Base-by-base conservation (phyloP, 2,329 filamentous ascomycete genomes). In the Fusarium pininemorale region DNA sequence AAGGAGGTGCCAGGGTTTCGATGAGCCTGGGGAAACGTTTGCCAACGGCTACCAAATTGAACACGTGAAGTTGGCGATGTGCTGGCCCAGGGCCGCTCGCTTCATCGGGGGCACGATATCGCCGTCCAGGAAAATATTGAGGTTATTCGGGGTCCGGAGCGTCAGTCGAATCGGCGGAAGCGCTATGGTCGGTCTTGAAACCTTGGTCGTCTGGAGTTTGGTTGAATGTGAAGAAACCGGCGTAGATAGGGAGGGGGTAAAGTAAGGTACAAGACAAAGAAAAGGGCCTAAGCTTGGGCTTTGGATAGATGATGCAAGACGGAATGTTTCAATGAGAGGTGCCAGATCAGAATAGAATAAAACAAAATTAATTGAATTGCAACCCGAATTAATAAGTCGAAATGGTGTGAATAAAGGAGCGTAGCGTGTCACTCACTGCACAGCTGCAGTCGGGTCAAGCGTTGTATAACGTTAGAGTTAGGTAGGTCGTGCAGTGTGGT, bases 61-160 rank as follows among this genome's bases (percentile, higher is more conserved):
- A 81, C 75, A 80, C 75, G 80, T 80, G 77, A 77, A 78, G 77
- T 74, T 77, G 78, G 69, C 76, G 77, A 78, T 72, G 66, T 82
- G 80, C 76, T 80, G 79, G 81, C 81, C 78, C 78, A 77, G 78
- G 81, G 81, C 83, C 80, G 80, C 78, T 83, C 77, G 82, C 83
- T 84, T 84, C 81, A 80, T 84, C 69, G 69, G 72, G 75, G 75
- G 71, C 71, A 69, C 67, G 60, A 63, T 65, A 61, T 71, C 62
- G 66, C 59, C 66, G 66, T 63, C 57, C 32, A 50, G 51, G 42
- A 44, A 45, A 47, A 68, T 38, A 59, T 57, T 62, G 56, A 74
- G 26, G 45, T 47, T 72, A 63, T 71, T 58, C 63, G 71, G 66
- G 66, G 62, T 47, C 37, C 48, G 56, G 41, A 56, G 44, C 44